Evolutionary conservation across 1,139 yeast genomes (phyloP), one percentile per base, ranked within the genome.

Genomic region (Candida tetrigidarum): DNA sequence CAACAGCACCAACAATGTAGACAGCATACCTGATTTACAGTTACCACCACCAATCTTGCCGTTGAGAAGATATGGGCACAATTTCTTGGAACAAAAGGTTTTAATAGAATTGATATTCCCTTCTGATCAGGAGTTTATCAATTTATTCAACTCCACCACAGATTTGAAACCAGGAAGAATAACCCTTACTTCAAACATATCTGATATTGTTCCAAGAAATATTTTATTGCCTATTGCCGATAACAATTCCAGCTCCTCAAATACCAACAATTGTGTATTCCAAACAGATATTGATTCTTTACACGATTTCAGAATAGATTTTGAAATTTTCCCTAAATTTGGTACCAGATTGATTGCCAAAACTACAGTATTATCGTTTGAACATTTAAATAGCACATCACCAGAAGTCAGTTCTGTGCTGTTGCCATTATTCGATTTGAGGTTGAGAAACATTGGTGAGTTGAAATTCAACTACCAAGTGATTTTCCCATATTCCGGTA

Each of bases 11-110:
- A 62, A 62, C 29, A 59, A 59, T 41, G 50, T 35, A 27, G 96
- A 89, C 55, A 78, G 84, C 18, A 92, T 93, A 41, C 99, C 99
- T 0, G 97, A 90, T 56, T 76, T 93, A 47, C 83, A 91, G 28
- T 74, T 93, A 46, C 99, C 99, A 1, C 99, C 99, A 0, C 99
- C 99, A 9, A 90, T 93, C 44, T 81, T 93, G 41, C 99, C 99
- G 0, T 71, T 93, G 45, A 78, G 97, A 57, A 79, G 96, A 54
- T 93, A 93, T 60, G 99, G 99, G 7, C 99, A 93, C 67, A 93
- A 91, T 64, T 93, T 91, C 68, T 70, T 93, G 58, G 98, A 93
- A 58, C 89, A 86, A 60, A 90, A 88, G 58, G 90, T 89, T 3
- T 82, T 91, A 53, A 78, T 93, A 29, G 96, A 92, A 60, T 69